phyloP scores from a whole-genome alignment of 768 basidiomycete species.

The Phlebiopsis gigantea region DNA sequence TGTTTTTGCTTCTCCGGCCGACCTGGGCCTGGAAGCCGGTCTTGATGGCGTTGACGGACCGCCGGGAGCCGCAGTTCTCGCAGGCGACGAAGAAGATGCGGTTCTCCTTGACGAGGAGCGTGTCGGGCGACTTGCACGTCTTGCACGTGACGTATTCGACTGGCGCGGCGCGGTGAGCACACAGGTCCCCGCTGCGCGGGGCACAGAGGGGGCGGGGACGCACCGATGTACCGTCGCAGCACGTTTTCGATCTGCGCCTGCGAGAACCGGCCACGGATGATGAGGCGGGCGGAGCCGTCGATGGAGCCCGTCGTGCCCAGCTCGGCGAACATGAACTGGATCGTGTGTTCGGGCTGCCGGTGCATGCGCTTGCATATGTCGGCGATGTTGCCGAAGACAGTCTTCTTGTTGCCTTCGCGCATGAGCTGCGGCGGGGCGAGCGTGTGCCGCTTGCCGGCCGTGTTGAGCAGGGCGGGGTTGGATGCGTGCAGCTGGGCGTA shows the following conservation, averaged over 20 bases:
- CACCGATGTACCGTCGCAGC: slow-evolving; percentile 92
- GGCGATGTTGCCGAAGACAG: slow-evolving; percentile 92
- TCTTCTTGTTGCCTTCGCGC: slow-evolving; percentile 95
- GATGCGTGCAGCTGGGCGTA: slow-evolving; percentile 88
- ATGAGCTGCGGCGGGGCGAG: slow-evolving; percentile 94
- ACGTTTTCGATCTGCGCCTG: slow-evolving; percentile 99
- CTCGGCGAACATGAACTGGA: slow-evolving; percentile 94
- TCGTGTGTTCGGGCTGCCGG: slow-evolving; percentile 95
- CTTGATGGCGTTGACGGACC: slow-evolving; percentile 96
- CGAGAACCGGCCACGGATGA: slow-evolving; percentile 97
- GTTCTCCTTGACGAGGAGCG: slow-evolving; percentile 94
- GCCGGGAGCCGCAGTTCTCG: slow-evolving; percentile 84
- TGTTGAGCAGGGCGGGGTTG: slow-evolving; percentile 84
- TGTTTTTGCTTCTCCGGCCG: slow-evolving; percentile 81
- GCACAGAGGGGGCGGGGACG: slow-evolving; percentile 23
- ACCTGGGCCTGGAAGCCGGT: slow-evolving; percentile 98
- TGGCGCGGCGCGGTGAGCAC: slow-evolving; percentile 25
- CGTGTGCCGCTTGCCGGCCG: slow-evolving; percentile 90
- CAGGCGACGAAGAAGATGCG: slow-evolving; percentile 98
- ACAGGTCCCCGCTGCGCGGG: too few species aligned
- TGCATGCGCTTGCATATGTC: slow-evolving; percentile 99
- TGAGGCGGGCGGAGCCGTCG: slow-evolving; percentile 84
- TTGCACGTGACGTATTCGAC: slow-evolving; percentile 99
- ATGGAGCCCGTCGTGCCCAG: slow-evolving; percentile 97
- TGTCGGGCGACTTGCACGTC: slow-evolving; percentile 98